A percentile compares a stretch with the other conserved stretches of the same genome.
Conservation (phyloP, 257 asterid genomes). For the Solanum chiquidenum region DNA sequence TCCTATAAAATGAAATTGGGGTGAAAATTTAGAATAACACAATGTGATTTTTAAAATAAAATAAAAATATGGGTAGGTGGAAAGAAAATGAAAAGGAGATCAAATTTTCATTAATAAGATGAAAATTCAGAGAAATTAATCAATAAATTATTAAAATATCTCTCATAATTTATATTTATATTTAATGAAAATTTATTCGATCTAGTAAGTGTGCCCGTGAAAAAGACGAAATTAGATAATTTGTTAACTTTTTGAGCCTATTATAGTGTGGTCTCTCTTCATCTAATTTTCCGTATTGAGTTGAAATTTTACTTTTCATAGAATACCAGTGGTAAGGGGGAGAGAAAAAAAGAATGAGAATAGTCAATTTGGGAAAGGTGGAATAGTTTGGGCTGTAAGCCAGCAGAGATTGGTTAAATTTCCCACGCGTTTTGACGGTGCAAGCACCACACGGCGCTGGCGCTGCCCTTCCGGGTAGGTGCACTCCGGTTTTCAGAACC, state of each 20-base stretch:
- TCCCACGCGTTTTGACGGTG: conserved; percentile 8
- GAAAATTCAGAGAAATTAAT: background rate
- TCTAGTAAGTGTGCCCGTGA: background rate
- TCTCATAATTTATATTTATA: too few species aligned
- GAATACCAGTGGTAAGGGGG: background rate
- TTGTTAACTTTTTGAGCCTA: background rate
- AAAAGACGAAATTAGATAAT: too few species aligned
- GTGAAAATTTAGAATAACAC: too few species aligned
- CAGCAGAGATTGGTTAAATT: background rate
- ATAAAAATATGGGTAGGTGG: background rate
- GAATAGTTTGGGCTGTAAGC: background rate
- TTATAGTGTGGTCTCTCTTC: background rate
- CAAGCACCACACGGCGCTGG: background rate
- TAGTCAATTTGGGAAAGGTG: background rate
- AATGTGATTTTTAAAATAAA: background rate
- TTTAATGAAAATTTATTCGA: background rate
- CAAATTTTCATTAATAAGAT: too few species aligned
- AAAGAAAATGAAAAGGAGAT: background rate
- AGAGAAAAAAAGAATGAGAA: background rate
- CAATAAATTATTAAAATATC: too few species aligned
- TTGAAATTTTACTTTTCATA: background rate
- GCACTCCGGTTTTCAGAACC: background rate
- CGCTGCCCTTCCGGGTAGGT: background rate
- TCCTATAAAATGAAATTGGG: too few species aligned
- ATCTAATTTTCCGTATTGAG: background rate